These are phyloP conservation scores for Gautieria morchelliformis DNA, from an alignment of 768 basidiomycete genomes.

Conservation along the genomic window DNA sequence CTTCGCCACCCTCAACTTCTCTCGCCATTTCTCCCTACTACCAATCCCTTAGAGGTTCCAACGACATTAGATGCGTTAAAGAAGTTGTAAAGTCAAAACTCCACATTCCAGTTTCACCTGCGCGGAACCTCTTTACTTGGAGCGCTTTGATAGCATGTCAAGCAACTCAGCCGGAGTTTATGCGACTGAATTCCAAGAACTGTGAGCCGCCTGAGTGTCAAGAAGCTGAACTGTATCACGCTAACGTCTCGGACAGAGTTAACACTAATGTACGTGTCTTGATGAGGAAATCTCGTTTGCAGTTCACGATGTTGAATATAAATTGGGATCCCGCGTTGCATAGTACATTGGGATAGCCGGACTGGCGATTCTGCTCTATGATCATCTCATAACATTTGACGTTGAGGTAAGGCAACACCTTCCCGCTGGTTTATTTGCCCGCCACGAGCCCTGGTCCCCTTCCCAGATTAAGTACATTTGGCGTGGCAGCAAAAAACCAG, in stretches of 20 bases:
- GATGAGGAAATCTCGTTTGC: neutral
- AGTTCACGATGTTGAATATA: neutral
- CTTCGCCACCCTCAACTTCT: too few species aligned
- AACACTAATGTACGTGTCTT: neutral
- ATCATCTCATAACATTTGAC: constrained; percentile 3
- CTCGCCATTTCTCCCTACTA: too few species aligned
- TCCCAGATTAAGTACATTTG: constrained; percentile 3
- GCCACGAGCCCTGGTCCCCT: neutral
- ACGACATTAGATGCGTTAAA: too few species aligned
- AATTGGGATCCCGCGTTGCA: neutral
- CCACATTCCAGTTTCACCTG: too few species aligned
- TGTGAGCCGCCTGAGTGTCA: neutral
- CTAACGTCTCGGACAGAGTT: neutral
- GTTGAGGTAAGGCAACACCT: neutral
- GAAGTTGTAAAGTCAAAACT: too few species aligned
- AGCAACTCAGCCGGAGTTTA: neutral
- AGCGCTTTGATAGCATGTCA: neutral
- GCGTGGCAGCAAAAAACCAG: neutral
- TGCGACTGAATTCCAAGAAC: neutral
- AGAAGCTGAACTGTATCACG: neutral
- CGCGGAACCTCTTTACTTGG: too few species aligned
- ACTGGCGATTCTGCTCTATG: neutral
- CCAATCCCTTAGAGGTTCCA: too few species aligned
- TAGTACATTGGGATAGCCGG: constrained; percentile 3
- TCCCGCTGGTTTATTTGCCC: neutral